These are phyloP conservation scores for Penicillium longicatenatum DNA, from an alignment of 495 filamentous ascomycete genomes.

Conservation along the genomic window DNA sequence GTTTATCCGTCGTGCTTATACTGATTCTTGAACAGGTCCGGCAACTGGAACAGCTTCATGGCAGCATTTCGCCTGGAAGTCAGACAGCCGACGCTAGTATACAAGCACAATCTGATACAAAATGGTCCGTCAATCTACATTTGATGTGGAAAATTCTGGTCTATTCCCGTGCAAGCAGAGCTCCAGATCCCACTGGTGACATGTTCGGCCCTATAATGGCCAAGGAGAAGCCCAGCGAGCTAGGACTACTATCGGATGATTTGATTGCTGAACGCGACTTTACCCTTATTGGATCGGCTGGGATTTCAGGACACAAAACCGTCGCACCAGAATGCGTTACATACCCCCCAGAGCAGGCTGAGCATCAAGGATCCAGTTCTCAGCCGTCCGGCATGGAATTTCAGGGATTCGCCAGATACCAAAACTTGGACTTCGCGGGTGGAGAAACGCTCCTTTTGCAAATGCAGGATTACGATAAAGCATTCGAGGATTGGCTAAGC, in stretches of 20 bases:
- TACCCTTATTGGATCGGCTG: constrained; percentile 37
- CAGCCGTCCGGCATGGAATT: constrained; percentile 14
- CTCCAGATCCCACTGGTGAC: constrained; percentile 14
- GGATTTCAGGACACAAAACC: constrained; percentile 38
- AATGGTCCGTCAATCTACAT: constrained; percentile 34
- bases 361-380: constrained; percentile 18
- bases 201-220: constrained; percentile 32
- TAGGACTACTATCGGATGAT: constrained; percentile 7
- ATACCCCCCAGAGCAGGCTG: constrained; percentile 34
- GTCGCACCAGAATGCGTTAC: constrained; percentile 35
- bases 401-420: constrained; percentile 19
- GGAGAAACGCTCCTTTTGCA: constrained; percentile 31
- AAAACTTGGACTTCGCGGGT: constrained; percentile 17
- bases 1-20: background rate
- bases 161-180: constrained; percentile 33
- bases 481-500: constrained; percentile 40
- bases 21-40: constrained; percentile 16
- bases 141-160: constrained; percentile 36
- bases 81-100: constrained; percentile 7
- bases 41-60: constrained; percentile 31
- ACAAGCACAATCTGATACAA: constrained; percentile 10
- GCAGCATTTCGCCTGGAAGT: constrained; percentile 30
- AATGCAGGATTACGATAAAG: constrained; percentile 35
- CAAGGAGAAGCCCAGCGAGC: constrained; percentile 19
- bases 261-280: constrained; percentile 32